A percentile compares a stretch with the other conserved stretches of the same genome.
These are phyloP conservation scores for Salix caprea DNA, from an alignment of 345 rosid genomes.

Conservation along the genomic window DNA sequence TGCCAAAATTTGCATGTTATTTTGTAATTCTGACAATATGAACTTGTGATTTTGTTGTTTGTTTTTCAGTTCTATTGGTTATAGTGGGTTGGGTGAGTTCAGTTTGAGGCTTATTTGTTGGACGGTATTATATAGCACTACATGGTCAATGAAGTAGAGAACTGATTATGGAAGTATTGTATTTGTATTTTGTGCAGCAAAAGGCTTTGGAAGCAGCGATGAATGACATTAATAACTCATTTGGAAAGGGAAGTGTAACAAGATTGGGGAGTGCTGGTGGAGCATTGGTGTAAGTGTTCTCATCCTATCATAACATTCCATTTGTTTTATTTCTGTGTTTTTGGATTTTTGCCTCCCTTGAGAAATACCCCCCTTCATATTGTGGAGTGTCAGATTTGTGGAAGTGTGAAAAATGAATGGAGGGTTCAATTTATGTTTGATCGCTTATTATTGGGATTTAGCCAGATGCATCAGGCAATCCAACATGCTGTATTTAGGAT, in stretches of 20 bases:
- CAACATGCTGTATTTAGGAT: background rate
- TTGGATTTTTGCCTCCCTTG: background rate
- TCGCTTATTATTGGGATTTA: background rate
- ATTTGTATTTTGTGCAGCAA: conserved; percentile 47
- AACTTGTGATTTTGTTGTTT: too few species aligned
- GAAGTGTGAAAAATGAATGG: background rate
- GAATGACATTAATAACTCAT: conserved; percentile 82
- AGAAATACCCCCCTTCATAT: background rate
- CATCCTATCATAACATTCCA: background rate
- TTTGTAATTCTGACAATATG: too few species aligned
- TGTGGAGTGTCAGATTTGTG: background rate
- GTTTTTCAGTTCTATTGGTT: too few species aligned
- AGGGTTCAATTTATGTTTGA: background rate
- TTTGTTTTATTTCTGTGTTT: background rate
- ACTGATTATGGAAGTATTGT: background rate
- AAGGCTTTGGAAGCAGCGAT: conserved; percentile 92
- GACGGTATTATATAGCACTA: background rate
- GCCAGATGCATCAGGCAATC: background rate
- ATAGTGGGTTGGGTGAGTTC: background rate
- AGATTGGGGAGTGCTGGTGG: conserved; percentile 96
- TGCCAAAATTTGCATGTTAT: too few species aligned
- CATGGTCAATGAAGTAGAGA: background rate
- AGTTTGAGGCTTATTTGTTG: background rate
- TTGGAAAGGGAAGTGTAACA: conserved; percentile 94
- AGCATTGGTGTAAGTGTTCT: conserved; percentile 71